These are phyloP conservation scores for Suhomyces prunicola DNA, from an alignment of 805 yeast species.

Conservation along the genomic window DNA sequence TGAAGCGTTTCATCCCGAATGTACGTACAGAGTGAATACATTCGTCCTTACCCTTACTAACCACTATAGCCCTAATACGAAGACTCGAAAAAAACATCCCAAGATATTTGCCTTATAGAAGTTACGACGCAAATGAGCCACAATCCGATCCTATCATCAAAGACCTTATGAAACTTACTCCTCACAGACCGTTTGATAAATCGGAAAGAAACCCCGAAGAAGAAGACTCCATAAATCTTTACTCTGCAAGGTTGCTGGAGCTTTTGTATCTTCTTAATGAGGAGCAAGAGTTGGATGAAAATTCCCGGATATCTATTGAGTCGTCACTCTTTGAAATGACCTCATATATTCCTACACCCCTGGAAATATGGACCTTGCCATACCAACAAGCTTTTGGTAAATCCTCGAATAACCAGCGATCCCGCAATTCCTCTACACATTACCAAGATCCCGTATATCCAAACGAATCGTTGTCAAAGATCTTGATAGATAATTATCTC, in stretches of 20 bases:
- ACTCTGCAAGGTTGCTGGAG: conserved; percentile 31
- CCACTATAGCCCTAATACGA: conserved; percentile 13
- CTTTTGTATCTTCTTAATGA: conserved; percentile 27
- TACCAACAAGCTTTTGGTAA: neutral
- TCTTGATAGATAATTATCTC: conserved; percentile 38
- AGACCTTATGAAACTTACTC: conserved; percentile 30
- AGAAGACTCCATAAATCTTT: conserved; percentile 23
- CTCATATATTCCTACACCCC: conserved; percentile 22
- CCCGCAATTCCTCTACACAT: neutral
- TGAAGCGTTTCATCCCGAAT: conserved; percentile 6
- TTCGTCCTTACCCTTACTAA: neutral
- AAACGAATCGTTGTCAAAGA: conserved; percentile 31
- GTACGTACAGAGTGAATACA: neutral
- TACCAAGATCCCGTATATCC: conserved; percentile 24
- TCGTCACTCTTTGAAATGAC: conserved; percentile 22
- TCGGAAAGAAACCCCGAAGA: conserved; percentile 1
- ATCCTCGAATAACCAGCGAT: neutral
- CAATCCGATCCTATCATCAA: conserved; percentile 28
- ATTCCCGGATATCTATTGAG: conserved; percentile 28
- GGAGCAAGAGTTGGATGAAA: conserved; percentile 27
- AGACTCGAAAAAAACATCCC: conserved; percentile 14
- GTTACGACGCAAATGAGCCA: neutral
- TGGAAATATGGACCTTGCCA: conserved; percentile 10
- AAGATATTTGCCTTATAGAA: conserved; percentile 13
- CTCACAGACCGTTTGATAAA: conserved; percentile 17